phyloP scores from a whole-genome alignment of 2,329 filamentous ascomycete species.

The Aplosporella prunicola region DNA sequence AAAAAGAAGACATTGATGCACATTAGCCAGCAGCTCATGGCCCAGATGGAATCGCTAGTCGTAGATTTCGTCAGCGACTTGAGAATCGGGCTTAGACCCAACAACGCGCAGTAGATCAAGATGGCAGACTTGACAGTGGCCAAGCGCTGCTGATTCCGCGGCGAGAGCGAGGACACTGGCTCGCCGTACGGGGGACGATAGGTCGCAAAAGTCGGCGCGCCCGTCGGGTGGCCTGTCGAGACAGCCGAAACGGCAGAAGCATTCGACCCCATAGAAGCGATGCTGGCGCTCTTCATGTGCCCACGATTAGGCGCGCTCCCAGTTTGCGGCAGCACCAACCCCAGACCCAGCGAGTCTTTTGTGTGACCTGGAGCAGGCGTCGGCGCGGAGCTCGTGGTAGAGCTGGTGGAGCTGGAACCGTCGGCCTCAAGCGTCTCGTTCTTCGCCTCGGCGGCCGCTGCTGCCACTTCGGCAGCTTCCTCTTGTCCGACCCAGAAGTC shows the following conservation, averaged over 20 bases:
- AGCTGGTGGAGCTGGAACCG: conserved; percentile 13
- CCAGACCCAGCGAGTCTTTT: conserved; percentile 29
- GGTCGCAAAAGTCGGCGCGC: conserved; percentile 35
- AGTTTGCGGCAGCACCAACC: conserved; percentile 25
- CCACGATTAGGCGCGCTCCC: too few relatives aligned
- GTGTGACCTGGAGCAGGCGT: background rate
- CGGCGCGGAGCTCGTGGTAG: conserved; percentile 6
- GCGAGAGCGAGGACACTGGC: conserved; percentile 36
- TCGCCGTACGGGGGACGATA: conserved; percentile 28
- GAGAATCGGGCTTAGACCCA: conserved; percentile 87
- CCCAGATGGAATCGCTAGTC: conserved; percentile 92
- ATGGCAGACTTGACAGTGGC: conserved; percentile 85
- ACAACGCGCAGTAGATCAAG: conserved; percentile 83
- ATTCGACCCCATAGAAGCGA: conserved; percentile 46
- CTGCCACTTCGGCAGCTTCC: conserved; percentile 39
- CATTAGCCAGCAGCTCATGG: conserved; percentile 86
- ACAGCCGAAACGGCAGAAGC: conserved; percentile 24
- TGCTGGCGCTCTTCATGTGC: conserved; percentile 46
- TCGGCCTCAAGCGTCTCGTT: conserved; percentile 11
- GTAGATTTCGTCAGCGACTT: conserved; percentile 94
- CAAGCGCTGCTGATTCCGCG: conserved; percentile 53
- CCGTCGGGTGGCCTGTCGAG: conserved; percentile 15
- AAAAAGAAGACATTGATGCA: conserved; percentile 97
- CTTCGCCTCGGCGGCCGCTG: conserved; percentile 7
- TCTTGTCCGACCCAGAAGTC: conserved; percentile 79